Evolutionary conservation across 2,329 filamentous ascomycete species (phyloP).

Genomic region (Xylaria sp.): DNA sequence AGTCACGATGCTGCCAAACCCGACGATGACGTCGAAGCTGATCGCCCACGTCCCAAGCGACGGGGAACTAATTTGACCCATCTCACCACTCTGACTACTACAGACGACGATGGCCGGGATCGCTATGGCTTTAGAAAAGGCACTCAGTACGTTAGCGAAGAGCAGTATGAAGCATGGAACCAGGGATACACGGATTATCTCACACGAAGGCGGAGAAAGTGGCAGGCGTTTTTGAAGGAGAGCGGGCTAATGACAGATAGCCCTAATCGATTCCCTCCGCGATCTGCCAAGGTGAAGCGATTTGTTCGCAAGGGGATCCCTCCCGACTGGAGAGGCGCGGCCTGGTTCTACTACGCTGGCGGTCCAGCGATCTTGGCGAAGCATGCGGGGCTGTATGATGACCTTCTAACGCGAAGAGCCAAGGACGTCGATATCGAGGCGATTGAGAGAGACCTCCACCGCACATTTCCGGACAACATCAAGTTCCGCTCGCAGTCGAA

Average conservation of each 20-base stretch:
- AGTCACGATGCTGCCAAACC: not conserved
- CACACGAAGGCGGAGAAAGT: constrained; percentile 76
- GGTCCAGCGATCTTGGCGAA: constrained; percentile 78
- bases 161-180: constrained; percentile 84
- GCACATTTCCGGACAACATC: constrained; percentile 93
- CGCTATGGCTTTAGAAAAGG: constrained; percentile 91
- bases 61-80: constrained; percentile 35
- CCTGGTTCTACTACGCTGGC: constrained; percentile 96
- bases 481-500: constrained; percentile 69
- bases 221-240: constrained; percentile 76
- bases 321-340: constrained; percentile 89
- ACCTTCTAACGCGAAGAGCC: constrained; percentile 65
- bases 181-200: constrained; percentile 74
- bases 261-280: constrained; percentile 78
- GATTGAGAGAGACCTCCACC: constrained; percentile 90
- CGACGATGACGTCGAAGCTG: constrained; percentile 11
- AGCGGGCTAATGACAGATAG: constrained; percentile 71
- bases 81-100: constrained; percentile 39
- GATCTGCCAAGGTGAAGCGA: constrained; percentile 81
- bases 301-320: constrained; percentile 94
- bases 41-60: constrained; percentile 26
- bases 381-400: constrained; percentile 75
- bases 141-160: constrained; percentile 74
- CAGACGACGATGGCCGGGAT: constrained; percentile 65
- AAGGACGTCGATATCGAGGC: constrained; percentile 79